These are phyloP conservation scores for Nidularia pulvinata DNA, from an alignment of 768 basidiomycete species.

Conservation along the genomic window DNA sequence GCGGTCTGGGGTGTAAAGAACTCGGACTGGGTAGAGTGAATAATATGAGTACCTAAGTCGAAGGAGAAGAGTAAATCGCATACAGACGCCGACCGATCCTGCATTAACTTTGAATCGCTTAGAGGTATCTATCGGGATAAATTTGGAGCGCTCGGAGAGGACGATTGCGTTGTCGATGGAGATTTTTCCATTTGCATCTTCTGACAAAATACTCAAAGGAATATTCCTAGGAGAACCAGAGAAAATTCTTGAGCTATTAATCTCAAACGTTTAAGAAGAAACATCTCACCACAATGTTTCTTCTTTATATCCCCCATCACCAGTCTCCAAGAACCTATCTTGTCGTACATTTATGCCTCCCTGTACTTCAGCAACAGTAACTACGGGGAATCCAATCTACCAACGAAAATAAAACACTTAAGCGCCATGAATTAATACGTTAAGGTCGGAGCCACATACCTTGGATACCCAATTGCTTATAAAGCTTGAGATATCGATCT, in stretches of 20 bases:
- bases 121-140: slow-evolving; percentile 72
- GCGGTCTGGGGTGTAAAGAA: slow-evolving; percentile 81
- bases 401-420: not conserved
- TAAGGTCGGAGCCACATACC: slow-evolving; percentile 26
- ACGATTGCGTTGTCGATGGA: slow-evolving; percentile 61
- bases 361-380: slow-evolving; percentile 78
- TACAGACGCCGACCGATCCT: slow-evolving; percentile 87
- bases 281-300: too few relatives aligned
- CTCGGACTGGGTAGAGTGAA: too few relatives aligned
- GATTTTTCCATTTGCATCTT: slow-evolving; percentile 55
- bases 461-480: slow-evolving; percentile 95
- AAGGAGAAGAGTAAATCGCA: slow-evolving; percentile 48
- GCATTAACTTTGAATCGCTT: slow-evolving; percentile 90
- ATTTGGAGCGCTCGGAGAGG: slow-evolving; percentile 67
- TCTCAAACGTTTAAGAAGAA: too few relatives aligned
- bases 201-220: slow-evolving; percentile 73
- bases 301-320: slow-evolving; percentile 72
- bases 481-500: slow-evolving; percentile 69
- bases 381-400: slow-evolving; percentile 82
- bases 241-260: too few relatives aligned
- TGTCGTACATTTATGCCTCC: slow-evolving; percentile 81
- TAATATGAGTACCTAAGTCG: too few relatives aligned
- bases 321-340: slow-evolving; percentile 91
- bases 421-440: not conserved
- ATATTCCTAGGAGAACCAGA: slow-evolving; percentile 72